These are phyloP conservation scores for Trypanosoma avium DNA, from an alignment of 208 protist species.

Conservation along the genomic window DNA sequence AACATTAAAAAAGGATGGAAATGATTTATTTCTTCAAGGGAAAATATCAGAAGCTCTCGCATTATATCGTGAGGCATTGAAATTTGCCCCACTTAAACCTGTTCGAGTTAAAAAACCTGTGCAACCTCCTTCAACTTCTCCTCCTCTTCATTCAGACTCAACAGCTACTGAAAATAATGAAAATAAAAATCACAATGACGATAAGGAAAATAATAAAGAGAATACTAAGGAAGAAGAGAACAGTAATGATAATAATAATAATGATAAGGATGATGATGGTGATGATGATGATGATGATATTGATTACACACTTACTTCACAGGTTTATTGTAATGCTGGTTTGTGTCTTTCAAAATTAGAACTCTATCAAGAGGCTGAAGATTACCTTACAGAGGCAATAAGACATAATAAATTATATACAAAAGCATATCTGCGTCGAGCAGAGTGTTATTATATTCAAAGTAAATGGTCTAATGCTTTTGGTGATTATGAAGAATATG, in stretches of 20 bases:
- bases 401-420: conserved; percentile 75
- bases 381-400: conserved; percentile 81
- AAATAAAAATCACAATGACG: too few species aligned
- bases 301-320: conserved; percentile 82
- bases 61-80: conserved; percentile 67
- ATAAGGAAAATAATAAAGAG: conserved; percentile 12
- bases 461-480: conserved; percentile 85
- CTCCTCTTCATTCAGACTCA: too few species aligned
- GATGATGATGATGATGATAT: conserved; percentile 36
- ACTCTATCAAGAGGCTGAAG: conserved; percentile 71
- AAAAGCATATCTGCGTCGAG: conserved; percentile 87
- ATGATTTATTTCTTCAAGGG: conserved; percentile 53
- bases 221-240: too few species aligned
- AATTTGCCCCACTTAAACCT: conserved; percentile 60
- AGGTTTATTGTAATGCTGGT: conserved; percentile 87
- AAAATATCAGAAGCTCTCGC: conserved; percentile 63
- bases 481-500: conserved; percentile 88
- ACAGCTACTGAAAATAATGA: neutral
- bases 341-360: conserved; percentile 72
- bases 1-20: conserved; percentile 68
- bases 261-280: conserved; percentile 11
- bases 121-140: too few species aligned
- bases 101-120: too few species aligned
- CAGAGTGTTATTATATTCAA: conserved; percentile 86
- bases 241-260: conserved; percentile 5